phyloP scores from a whole-genome alignment of 2,329 filamentous ascomycete genomes.

The Colletotrichum sp. region DNA sequence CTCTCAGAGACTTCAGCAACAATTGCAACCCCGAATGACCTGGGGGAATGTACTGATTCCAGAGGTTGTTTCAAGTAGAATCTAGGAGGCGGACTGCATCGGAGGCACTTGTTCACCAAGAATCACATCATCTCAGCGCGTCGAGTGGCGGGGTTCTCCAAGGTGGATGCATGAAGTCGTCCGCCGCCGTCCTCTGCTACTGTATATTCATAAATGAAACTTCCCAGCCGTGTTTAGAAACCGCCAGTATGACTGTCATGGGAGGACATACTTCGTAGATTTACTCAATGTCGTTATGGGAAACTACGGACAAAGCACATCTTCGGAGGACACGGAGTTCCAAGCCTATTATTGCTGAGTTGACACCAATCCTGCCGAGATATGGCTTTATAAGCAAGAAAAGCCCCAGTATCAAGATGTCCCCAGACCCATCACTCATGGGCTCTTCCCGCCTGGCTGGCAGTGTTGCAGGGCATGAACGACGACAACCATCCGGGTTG shows the following conservation, averaged over 20 bases:
- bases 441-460: not conserved
- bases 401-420: not conserved
- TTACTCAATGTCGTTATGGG: not conserved
- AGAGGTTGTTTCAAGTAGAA: too few species aligned
- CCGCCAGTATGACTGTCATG: fast-evolving
- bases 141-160: not conserved
- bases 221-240: fast-evolving
- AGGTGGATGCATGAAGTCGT: fast-evolving
- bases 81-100: too few species aligned
- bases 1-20: not conserved
- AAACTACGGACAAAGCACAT: not conserved
- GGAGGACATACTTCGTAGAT: not conserved
- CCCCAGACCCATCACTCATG: not conserved
- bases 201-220: not conserved
- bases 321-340: too few species aligned
- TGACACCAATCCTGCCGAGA: not conserved
- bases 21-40: not conserved
- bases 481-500: not conserved
- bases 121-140: not conserved
- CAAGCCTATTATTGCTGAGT: not conserved
- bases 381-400: not conserved
- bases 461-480: fast-evolving
- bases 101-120: not conserved
- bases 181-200: fast-evolving
- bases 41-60: too few species aligned